Conservation (phyloP, 2,329 filamentous ascomycete genomes). For the Fusarium haematococcum region DNA sequence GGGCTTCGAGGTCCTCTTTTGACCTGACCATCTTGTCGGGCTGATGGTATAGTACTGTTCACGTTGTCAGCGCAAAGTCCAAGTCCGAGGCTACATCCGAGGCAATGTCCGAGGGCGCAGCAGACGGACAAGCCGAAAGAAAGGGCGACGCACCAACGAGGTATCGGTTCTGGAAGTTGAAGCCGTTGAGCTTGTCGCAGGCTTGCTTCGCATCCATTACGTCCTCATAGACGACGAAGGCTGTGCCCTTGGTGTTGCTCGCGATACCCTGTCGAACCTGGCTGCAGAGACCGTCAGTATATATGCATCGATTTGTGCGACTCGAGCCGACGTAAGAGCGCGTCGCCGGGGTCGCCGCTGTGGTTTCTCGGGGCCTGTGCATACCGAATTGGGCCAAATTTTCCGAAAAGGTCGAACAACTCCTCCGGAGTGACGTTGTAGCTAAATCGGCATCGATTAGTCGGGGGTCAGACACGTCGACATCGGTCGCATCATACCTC, state of each 20-base stretch:
- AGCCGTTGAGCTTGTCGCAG: conserved; percentile 99
- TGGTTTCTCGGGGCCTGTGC: conserved; percentile 48
- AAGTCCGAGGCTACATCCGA: background rate
- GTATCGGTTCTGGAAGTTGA: conserved; percentile 99
- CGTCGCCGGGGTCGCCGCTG: conserved; percentile 2
- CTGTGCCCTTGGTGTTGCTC: conserved; percentile 96
- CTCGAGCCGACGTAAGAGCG: conserved; percentile 11
- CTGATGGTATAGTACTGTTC: conserved; percentile 71
- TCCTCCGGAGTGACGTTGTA: conserved; percentile 99
- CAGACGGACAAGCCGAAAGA: background rate
- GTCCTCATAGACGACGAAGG: conserved; percentile 99
- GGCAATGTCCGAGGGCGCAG: conserved; percentile 5
- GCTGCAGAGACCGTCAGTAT: conserved; percentile 60
- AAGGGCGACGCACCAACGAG: conserved; percentile 81
- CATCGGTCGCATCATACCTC: conserved; percentile 70
- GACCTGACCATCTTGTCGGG: conserved; percentile 79
- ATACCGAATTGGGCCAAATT: conserved; percentile 95
- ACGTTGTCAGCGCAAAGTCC: conserved; percentile 24
- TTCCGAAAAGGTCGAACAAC: conserved; percentile 98
- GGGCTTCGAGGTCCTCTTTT: conserved; percentile 92
- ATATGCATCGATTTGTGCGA: conserved; percentile 12
- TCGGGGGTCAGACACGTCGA: conserved; percentile 26
- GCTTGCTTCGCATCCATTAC: conserved; percentile 98
- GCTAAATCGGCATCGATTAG: conserved; percentile 75
- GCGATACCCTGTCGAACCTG: conserved; percentile 99